phyloP scores from a whole-genome alignment of 2,329 filamentous ascomycete genomes.

The Hymenoscyphus albidus region DNA sequence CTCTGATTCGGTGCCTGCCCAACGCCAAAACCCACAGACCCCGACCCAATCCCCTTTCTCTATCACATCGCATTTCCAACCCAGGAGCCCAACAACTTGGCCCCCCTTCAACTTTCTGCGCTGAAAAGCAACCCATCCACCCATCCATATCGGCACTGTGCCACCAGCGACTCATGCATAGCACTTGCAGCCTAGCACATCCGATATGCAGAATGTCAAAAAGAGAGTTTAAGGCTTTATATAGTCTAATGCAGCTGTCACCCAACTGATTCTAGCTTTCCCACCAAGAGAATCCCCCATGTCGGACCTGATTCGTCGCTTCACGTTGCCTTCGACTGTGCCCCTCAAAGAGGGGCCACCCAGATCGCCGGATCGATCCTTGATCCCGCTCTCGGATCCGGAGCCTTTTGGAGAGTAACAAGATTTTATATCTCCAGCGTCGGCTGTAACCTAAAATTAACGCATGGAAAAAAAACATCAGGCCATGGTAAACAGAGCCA shows the following conservation, averaged over 20 bases:
- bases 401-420: not conserved
- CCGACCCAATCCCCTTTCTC: not conserved
- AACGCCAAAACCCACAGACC: not conserved
- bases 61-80: conserved; percentile 3
- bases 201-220: not conserved
- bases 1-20: conserved; percentile 6
- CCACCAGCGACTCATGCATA: conserved; percentile 12
- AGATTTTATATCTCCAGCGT: not conserved
- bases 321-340: conserved; percentile 3
- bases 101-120: not conserved
- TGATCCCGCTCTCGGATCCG: not conserved
- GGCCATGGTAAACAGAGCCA: not conserved
- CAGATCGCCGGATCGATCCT: conserved; percentile 2
- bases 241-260: conserved; percentile 7
- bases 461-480: not conserved
- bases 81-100: not conserved
- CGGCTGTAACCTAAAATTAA: conserved; percentile 8
- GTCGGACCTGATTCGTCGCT: conserved; percentile 7
- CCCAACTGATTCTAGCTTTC: conserved; percentile 12
- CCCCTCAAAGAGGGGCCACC: conserved; percentile 7
- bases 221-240: not conserved
- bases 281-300: conserved; percentile 4
- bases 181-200: not conserved
- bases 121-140: not conserved
- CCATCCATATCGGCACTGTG: conserved; percentile 12